phyloP scores from a whole-genome alignment of 176 grass and related monocot species.

The Chloris gayana region DNA sequence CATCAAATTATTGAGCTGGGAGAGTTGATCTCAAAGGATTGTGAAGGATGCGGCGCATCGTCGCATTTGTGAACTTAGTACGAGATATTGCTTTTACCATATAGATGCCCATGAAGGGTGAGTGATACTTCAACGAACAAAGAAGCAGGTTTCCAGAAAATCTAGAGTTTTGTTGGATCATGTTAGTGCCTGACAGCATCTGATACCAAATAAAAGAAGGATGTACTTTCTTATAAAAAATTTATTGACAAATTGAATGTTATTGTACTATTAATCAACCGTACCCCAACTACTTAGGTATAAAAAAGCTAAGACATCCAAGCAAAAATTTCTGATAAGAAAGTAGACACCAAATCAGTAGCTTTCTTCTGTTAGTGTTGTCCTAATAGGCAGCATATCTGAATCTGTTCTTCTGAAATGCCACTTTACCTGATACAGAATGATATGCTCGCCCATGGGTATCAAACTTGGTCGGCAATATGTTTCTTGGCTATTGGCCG shows the following conservation, averaged over 20 bases:
- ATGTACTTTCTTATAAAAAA: background rate
- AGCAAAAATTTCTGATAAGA: slow-evolving; percentile 18
- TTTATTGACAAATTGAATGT: background rate
- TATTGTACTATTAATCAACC: slow-evolving; percentile 12
- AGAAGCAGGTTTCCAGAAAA: slow-evolving; percentile 26
- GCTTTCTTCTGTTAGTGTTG: slow-evolving; percentile 51
- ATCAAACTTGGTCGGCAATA: slow-evolving; percentile 49
- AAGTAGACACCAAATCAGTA: slow-evolving; percentile 23
- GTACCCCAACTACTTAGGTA: slow-evolving; percentile 17
- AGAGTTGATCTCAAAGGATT: slow-evolving; percentile 36
- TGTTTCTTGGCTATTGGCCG: slow-evolving; percentile 27
- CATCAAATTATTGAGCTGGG: slow-evolving; percentile 25
- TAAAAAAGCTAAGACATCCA: slow-evolving; percentile 9
- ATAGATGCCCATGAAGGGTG: slow-evolving; percentile 5
- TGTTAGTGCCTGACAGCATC: slow-evolving; percentile 3
- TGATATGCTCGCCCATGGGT: slow-evolving; percentile 42
- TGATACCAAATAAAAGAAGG: slow-evolving; percentile 26
- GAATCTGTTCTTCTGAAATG: slow-evolving; percentile 38
- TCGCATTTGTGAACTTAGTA: slow-evolving; percentile 39
- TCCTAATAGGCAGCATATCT: slow-evolving; percentile 67
- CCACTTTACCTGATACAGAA: slow-evolving; percentile 48
- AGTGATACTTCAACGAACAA: slow-evolving; percentile 14
- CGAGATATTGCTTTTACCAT: slow-evolving; percentile 31
- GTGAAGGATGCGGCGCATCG: slow-evolving; percentile 49
- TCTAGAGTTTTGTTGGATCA: slow-evolving; percentile 9